These are phyloP conservation scores for Pseudogymnoascus sp. DNA, from an alignment of 2,329 filamentous ascomycete genomes.

Conservation along the genomic window DNA sequence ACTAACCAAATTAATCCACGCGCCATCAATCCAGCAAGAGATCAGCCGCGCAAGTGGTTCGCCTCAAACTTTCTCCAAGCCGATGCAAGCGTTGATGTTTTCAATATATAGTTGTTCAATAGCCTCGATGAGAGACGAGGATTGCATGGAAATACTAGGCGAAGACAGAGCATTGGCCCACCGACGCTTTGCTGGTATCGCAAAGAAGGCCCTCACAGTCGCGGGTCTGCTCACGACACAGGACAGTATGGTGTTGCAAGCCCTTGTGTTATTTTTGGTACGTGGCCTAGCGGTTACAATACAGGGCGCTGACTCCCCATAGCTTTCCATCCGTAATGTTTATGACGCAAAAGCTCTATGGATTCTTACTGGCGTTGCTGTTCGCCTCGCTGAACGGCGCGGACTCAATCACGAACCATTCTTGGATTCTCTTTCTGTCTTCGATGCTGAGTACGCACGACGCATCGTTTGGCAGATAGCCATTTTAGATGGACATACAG, in stretches of 20 bases:
- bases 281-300: conserved; percentile 20
- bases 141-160: conserved; percentile 42
- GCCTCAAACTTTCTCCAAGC: conserved; percentile 33
- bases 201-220: conserved; percentile 57
- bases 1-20: conserved; percentile 58
- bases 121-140: conserved; percentile 47
- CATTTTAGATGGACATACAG: conserved; percentile 47
- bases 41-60: conserved; percentile 54
- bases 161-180: conserved; percentile 43
- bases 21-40: conserved; percentile 53
- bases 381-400: conserved; percentile 41
- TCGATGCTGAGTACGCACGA: conserved; percentile 50
- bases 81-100: conserved; percentile 61
- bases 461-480: conserved; percentile 56
- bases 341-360: conserved; percentile 37
- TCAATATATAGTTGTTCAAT: conserved; percentile 52
- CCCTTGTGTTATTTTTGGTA: conserved; percentile 58
- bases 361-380: conserved; percentile 38
- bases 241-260: conserved; percentile 58
- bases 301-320: not conserved
- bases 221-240: conserved; percentile 56
- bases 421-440: conserved; percentile 32
- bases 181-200: conserved; percentile 45
- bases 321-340: conserved; percentile 9
- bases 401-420: conserved; percentile 37